phyloP scores from a whole-genome alignment of 1,284 basidiomycete species.

The Tremellales sp. region DNA sequence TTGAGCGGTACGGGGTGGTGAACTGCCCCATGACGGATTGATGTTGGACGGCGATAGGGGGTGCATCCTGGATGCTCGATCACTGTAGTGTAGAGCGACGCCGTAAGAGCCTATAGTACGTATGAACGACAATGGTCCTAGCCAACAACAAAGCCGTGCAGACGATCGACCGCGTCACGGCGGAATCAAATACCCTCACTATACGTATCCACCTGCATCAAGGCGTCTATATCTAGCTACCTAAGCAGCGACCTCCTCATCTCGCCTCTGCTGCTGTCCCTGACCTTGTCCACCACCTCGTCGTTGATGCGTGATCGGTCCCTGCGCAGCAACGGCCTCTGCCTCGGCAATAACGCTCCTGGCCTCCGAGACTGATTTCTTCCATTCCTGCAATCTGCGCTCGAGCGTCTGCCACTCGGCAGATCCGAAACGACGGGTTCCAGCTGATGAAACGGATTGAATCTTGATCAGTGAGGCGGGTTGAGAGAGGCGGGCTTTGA shows the following conservation, averaged over 20 bases:
- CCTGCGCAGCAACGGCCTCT: slow-evolving; percentile 34
- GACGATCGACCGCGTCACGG: too few species aligned
- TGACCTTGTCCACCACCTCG: slow-evolving; percentile 14
- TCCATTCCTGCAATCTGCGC: slow-evolving; percentile 74
- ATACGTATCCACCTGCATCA: too few species aligned
- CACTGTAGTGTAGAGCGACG: too few species aligned
- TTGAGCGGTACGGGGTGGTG: slow-evolving; percentile 1
- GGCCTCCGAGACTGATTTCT: slow-evolving; percentile 49
- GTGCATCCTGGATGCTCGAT: slow-evolving; percentile 13
- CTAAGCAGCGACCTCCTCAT: slow-evolving; percentile 14
- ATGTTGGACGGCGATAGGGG: slow-evolving; percentile 16
- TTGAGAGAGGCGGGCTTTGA: slow-evolving; percentile 82
- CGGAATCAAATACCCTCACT: too few species aligned
- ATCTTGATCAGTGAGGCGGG: slow-evolving; percentile 70
- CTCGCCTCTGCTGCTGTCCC: slow-evolving; percentile 11
- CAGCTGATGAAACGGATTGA: slow-evolving; percentile 63
- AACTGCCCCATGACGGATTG: slow-evolving; percentile 12
- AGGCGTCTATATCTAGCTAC: too few species aligned
- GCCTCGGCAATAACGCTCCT: slow-evolving; percentile 41
- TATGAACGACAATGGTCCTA: too few species aligned
- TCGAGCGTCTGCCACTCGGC: slow-evolving; percentile 80
- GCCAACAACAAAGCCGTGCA: too few species aligned
- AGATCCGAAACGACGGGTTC: slow-evolving; percentile 63
- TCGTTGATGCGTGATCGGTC: slow-evolving; percentile 23
- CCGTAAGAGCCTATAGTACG: too few species aligned